A percentile compares a stretch with the other conserved stretches of the same genome.
Evolutionary conservation across 805 yeast species (phyloP).

Genomic region (Candida sphagnicola): DNA sequence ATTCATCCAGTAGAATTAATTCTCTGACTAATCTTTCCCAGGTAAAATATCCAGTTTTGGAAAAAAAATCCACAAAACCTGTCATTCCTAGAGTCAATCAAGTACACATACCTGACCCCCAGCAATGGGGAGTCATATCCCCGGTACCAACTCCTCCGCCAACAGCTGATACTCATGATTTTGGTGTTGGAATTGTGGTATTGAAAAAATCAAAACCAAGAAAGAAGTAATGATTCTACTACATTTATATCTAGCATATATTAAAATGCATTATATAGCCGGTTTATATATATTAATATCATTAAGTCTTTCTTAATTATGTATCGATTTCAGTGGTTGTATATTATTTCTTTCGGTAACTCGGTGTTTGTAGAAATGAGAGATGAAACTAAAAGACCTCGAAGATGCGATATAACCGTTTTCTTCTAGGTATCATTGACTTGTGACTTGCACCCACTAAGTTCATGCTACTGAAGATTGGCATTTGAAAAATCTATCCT

Average conservation of each 20-base stretch:
- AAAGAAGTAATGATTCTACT: no score
- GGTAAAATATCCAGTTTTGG: slow-evolving; percentile 47
- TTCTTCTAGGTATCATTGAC: no score
- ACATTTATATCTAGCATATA: no score
- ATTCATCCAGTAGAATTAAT: slow-evolving; percentile 5
- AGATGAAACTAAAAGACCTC: no score
- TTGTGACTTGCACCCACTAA: no score
- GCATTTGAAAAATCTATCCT: no score
- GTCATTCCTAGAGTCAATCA: slow-evolving; percentile 60
- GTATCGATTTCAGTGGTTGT: no score
- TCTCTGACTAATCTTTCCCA: slow-evolving; percentile 16
- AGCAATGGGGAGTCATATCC: slow-evolving; percentile 16
- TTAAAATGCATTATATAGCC: neutral
- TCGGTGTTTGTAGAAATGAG: no score
- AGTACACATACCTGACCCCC: slow-evolving; percentile 17
- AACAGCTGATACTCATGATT: slow-evolving; percentile 2
- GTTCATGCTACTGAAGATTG: no score
- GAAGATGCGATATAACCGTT: no score
- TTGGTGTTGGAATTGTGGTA: slow-evolving; percentile 7
- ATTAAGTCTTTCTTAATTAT: no score
- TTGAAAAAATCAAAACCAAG: neutral
- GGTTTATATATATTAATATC: neutral
- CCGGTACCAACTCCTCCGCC: neutral
- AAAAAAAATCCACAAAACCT: slow-evolving; percentile 33
- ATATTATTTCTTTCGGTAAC: no score